These are phyloP conservation scores for Ceriops tagal DNA, from an alignment of 345 rosid genomes.

Conservation along the genomic window DNA sequence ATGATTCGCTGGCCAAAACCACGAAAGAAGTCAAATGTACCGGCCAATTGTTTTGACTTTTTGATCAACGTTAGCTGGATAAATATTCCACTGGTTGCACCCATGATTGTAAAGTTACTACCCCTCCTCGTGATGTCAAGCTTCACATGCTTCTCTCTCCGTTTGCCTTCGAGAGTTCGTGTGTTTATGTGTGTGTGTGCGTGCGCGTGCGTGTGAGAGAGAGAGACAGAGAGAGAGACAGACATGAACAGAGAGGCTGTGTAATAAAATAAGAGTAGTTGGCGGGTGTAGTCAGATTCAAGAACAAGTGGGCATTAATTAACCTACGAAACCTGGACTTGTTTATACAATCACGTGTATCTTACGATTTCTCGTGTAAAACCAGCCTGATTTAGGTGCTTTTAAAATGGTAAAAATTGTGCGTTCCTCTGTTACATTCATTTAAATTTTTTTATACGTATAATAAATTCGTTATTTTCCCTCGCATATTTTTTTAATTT, in stretches of 20 bases:
- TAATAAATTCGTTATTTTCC: too few species aligned
- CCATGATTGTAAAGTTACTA: background rate
- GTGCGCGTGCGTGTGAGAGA: background rate
- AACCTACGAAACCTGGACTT: background rate
- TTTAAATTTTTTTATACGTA: too few species aligned
- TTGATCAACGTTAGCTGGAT: conserved; percentile 10
- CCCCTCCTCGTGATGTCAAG: too few species aligned
- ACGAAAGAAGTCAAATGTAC: background rate
- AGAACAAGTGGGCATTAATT: background rate
- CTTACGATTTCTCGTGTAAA: too few species aligned
- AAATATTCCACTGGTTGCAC: conserved; percentile 8
- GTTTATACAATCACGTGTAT: too few species aligned
- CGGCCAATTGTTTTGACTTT: conserved; percentile 11
- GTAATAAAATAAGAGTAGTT: background rate
- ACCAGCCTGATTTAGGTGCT: too few species aligned
- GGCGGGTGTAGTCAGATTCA: background rate
- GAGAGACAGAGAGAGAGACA: background rate
- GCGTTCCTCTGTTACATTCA: too few species aligned
- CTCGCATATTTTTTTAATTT: too few species aligned
- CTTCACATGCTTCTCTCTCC: background rate
- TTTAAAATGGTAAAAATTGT: too few species aligned
- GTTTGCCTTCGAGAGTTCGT: too few species aligned
- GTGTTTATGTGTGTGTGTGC: too few species aligned
- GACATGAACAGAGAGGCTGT: too few species aligned
- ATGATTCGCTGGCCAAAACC: conserved; percentile 15